A percentile compares a stretch with the other conserved stretches of the same genome.
These are phyloP conservation scores for Amanita inopinata DNA, from an alignment of 768 basidiomycete species.

Conservation along the genomic window DNA sequence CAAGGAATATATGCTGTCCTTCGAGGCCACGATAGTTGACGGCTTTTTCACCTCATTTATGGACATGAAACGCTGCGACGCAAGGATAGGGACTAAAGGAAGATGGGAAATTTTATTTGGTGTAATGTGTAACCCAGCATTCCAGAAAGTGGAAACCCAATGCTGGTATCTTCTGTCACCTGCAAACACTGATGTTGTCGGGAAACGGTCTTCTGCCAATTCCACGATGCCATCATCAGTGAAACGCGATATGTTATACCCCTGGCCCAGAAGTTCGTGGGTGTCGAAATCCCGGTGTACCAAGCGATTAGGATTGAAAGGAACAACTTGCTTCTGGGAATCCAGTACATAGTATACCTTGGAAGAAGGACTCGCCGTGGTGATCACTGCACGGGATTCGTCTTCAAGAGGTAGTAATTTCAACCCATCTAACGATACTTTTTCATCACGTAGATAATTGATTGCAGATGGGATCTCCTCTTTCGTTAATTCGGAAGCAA, in stretches of 20 bases:
- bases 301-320: slow-evolving; percentile 19
- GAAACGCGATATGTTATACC: slow-evolving; percentile 19
- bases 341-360: slow-evolving; percentile 19
- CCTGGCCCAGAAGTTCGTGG: slow-evolving; percentile 13
- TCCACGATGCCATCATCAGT: slow-evolving; percentile 10
- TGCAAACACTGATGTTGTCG: not conserved
- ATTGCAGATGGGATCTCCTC: slow-evolving; percentile 19
- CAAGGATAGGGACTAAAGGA: not conserved
- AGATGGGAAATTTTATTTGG: not conserved
- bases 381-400: slow-evolving; percentile 20
- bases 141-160: slow-evolving; percentile 2
- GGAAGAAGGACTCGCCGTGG: slow-evolving; percentile 8
- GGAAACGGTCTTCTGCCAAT: slow-evolving; percentile 13
- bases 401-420: slow-evolving; percentile 28
- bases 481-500: slow-evolving; percentile 11
- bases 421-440: slow-evolving; percentile 17
- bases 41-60: slow-evolving; percentile 19
- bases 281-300: slow-evolving; percentile 19
- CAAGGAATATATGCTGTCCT: not conserved
- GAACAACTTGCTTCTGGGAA: slow-evolving; percentile 11
- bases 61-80: slow-evolving; percentile 13
- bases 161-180: not conserved
- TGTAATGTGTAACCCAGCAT: not conserved
- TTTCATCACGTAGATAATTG: slow-evolving; percentile 16
- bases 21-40: slow-evolving; percentile 17